Evolutionary conservation across 768 basidiomycete species (phyloP).

Genomic region (Lactarius tabidus): DNA sequence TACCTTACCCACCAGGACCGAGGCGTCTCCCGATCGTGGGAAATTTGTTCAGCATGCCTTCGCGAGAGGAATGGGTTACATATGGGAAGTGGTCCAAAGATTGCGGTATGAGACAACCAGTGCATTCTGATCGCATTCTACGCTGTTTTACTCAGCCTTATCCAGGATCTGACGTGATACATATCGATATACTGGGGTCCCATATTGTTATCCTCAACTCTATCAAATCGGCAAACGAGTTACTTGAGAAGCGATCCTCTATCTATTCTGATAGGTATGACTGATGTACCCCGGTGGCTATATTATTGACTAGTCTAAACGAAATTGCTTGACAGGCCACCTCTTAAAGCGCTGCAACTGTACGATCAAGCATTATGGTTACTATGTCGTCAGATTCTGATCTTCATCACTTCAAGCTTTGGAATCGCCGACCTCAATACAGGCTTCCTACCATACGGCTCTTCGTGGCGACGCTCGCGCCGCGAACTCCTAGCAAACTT

Average conservation of each 20-base stretch:
- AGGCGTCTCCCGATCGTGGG: constrained; percentile 27
- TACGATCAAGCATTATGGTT: not conserved
- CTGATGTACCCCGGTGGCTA: not conserved
- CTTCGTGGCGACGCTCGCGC: no score
- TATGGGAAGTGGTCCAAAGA: constrained; percentile 26
- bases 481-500: no score
- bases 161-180: constrained; percentile 8
- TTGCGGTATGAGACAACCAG: constrained; percentile 12
- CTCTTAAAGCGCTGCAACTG: not conserved
- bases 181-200: not conserved
- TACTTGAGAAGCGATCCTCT: constrained; percentile 14
- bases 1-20: constrained; percentile 28
- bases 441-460: no score
- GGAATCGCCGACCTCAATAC: not conserved
- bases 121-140: not conserved
- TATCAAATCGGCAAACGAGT: constrained; percentile 6
- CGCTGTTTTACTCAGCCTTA: not conserved
- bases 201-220: not conserved
- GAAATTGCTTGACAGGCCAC: not conserved
- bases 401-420: not conserved
- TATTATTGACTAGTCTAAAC: not conserved
- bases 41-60: constrained; percentile 27
- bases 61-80: constrained; percentile 13
- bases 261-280: constrained; percentile 14
- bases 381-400: not conserved